Percentiles rank a stretch among this genome's conserved stretches.
phyloP scores from a whole-genome alignment of 495 filamentous ascomycete species.

The Annulohypoxylon moriforme region DNA sequence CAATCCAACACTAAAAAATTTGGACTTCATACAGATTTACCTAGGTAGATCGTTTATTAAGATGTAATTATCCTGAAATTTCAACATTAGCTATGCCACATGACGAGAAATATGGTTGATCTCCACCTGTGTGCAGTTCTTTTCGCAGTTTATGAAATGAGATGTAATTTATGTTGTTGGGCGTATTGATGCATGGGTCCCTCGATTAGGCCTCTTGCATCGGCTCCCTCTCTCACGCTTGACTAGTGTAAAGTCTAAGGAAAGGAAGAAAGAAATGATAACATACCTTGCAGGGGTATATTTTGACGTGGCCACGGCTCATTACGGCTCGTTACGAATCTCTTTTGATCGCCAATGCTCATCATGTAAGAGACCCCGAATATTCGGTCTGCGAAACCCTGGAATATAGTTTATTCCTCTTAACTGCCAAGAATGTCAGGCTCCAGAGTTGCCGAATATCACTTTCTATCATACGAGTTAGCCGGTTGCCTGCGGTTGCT shows the following conservation, averaged over 20 bases:
- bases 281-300: conserved; percentile 15
- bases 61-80: conserved; percentile 12
- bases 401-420: conserved; percentile 45
- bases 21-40: conserved; percentile 6
- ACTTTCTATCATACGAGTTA: conserved; percentile 52
- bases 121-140: conserved; percentile 24
- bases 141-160: conserved; percentile 31
- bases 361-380: background rate
- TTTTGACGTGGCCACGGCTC: no score
- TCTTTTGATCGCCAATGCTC: no score
- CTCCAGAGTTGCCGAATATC: conserved; percentile 68
- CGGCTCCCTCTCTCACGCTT: background rate
- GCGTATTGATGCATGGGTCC: conserved; percentile 19
- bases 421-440: conserved; percentile 66
- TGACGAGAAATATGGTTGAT: conserved; percentile 10
- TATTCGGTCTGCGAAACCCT: conserved; percentile 2
- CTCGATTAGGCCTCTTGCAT: background rate
- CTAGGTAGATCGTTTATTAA: background rate
- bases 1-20: conserved; percentile 12
- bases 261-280: background rate
- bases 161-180: conserved; percentile 28
- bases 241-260: background rate
- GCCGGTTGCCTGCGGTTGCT: conserved; percentile 9
- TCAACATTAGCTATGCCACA: conserved; percentile 31
- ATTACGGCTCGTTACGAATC: no score